Conservation (phyloP, 2,329 filamentous ascomycete species). For the Corinectria fuckeliana region DNA sequence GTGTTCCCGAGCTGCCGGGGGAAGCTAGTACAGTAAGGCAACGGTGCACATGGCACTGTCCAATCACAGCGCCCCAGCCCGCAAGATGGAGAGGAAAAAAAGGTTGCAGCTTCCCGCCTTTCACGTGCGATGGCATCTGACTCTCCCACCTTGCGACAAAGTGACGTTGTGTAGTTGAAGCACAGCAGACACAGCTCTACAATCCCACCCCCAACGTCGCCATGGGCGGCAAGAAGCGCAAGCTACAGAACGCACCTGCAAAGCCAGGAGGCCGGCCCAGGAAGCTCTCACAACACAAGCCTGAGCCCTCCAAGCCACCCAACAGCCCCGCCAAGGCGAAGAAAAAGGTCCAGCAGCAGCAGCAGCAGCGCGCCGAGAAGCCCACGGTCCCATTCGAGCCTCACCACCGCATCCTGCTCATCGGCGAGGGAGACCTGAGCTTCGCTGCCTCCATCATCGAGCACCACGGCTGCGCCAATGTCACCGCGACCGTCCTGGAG, state of each 20-base stretch:
- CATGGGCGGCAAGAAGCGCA: conserved; percentile 52
- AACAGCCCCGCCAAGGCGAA: conserved; percentile 28
- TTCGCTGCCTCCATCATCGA: conserved; percentile 72
- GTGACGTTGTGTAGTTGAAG: conserved; percentile 19
- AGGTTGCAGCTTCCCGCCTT: conserved; percentile 14
- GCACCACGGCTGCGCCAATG: conserved; percentile 68
- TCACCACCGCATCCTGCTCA: conserved; percentile 72
- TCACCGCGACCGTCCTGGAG: conserved; percentile 76
- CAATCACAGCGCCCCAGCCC: conserved; percentile 26
- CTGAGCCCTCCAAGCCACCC: conserved; percentile 27
- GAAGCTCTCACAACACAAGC: conserved; percentile 27
- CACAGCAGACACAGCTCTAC: not conserved
- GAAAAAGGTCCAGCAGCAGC: conserved; percentile 32
- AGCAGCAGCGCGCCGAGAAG: conserved; percentile 34
- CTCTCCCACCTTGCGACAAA: not conserved
- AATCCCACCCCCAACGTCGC: not conserved
- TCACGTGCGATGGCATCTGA: conserved; percentile 15
- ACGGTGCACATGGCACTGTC: conserved; percentile 25
- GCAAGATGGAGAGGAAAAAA: conserved; percentile 15
- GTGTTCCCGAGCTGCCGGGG: conserved; percentile 34
- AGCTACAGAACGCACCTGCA: conserved; percentile 41
- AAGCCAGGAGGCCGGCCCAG: conserved; percentile 24
- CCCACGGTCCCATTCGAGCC: conserved; percentile 72
- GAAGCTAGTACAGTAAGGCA: conserved; percentile 31
- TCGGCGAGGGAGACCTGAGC: conserved; percentile 84